Percentiles rank a stretch among this genome's conserved stretches.
These are phyloP conservation scores for Boechera stricta DNA, from an alignment of 345 rosid species.

Conservation along the genomic window DNA sequence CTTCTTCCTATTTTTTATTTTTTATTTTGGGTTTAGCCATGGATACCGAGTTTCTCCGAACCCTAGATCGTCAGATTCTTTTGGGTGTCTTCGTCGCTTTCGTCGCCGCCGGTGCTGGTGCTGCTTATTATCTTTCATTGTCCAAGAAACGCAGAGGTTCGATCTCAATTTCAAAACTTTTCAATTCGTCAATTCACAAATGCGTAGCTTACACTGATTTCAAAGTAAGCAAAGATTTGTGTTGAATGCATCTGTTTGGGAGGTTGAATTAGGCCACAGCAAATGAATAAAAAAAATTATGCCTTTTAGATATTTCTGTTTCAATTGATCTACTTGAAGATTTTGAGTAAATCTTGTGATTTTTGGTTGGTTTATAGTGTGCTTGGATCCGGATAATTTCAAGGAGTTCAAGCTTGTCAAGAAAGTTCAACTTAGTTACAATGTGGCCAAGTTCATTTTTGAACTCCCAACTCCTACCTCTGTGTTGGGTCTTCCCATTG, in stretches of 20 bases:
- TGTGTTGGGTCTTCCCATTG: constrained; percentile 94
- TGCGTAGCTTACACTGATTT: constrained; percentile 3
- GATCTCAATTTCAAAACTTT: constrained; percentile 9
- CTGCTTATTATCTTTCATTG: constrained; percentile 64
- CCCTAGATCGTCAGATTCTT: constrained; percentile 72
- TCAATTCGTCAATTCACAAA: not conserved
- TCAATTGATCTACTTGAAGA: not conserved
- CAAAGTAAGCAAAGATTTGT: not conserved
- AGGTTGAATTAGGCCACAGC: not conserved
- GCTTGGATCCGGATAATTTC: constrained; percentile 88
- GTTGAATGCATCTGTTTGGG: not conserved
- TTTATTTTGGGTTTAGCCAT: constrained; percentile 22
- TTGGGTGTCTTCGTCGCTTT: constrained; percentile 78
- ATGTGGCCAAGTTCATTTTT: constrained; percentile 91
- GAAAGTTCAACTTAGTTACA: constrained; percentile 82
- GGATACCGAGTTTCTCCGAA: constrained; percentile 71
- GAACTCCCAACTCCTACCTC: constrained; percentile 79
- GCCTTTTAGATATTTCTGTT: not conserved
- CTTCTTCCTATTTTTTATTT: not conserved
- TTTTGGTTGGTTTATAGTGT: constrained; percentile 49
- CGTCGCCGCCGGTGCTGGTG: constrained; percentile 63
- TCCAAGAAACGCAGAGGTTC: constrained; percentile 77
- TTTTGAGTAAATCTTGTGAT: not conserved
- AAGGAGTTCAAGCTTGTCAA: constrained; percentile 92
- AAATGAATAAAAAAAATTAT: not conserved